phyloP scores from a whole-genome alignment of 345 rosid species.

The Citrus sinensis region DNA sequence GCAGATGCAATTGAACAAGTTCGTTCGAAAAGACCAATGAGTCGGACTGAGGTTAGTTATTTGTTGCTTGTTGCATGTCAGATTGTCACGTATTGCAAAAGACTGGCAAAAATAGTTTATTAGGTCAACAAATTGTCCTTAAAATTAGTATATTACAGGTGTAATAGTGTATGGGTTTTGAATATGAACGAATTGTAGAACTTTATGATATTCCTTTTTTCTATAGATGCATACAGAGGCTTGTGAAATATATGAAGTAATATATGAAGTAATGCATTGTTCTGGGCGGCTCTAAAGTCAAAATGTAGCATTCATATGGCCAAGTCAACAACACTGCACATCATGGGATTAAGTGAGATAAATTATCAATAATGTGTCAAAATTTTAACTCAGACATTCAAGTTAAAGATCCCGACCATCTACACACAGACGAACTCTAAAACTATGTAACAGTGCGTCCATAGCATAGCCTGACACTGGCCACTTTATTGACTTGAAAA shows the following conservation, averaged over 20 bases:
- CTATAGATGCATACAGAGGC: background rate
- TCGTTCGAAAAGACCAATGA: slow-evolving; percentile 75
- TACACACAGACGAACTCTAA: background rate
- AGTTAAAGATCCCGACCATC: background rate
- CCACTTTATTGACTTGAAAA: background rate
- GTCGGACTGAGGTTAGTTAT: slow-evolving; percentile 76
- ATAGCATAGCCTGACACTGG: background rate
- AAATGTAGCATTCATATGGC: background rate
- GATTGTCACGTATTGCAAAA: background rate
- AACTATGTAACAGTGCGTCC: background rate
- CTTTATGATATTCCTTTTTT: background rate
- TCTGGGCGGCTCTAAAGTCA: background rate
- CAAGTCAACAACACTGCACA: background rate
- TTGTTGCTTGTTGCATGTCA: slow-evolving; percentile 1
- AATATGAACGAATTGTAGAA: background rate
- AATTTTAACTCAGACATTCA: background rate
- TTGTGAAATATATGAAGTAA: background rate
- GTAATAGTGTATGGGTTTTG: background rate
- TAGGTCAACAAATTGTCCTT: background rate
- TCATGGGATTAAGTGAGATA: background rate
- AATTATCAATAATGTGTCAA: background rate
- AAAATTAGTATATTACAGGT: background rate
- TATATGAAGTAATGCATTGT: background rate
- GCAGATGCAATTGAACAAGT: slow-evolving; percentile 60
- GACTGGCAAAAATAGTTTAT: background rate